phyloP scores from a whole-genome alignment of 2,329 filamentous ascomycete species.

The Colletotrichum sp. region DNA sequence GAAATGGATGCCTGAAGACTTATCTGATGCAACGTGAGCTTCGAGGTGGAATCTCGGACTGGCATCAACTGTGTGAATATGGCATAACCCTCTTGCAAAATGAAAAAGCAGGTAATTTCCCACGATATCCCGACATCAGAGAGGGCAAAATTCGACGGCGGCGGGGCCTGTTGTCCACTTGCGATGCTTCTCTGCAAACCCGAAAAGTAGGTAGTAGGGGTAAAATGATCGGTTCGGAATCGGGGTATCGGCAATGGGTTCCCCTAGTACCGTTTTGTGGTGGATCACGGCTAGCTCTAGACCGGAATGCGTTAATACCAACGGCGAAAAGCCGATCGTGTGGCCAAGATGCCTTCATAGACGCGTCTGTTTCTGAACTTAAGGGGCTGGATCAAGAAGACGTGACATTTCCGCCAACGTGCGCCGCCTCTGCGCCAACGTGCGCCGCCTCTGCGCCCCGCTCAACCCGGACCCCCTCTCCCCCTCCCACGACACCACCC shows the following conservation, averaged over 20 bases:
- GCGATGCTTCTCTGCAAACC: not conserved
- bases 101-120: not conserved
- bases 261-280: not conserved
- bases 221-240: not conserved
- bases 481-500: constrained; percentile 31
- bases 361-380: not conserved
- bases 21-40: not conserved
- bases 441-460: constrained; percentile 50
- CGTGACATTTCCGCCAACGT: constrained; percentile 52
- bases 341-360: not conserved
- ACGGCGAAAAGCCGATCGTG: not conserved
- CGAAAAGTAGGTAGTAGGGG: not conserved
- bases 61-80: not conserved
- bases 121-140: not conserved
- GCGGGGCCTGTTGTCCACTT: not conserved
- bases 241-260: not conserved
- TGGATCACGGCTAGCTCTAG: not conserved
- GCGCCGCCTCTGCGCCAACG: constrained; percentile 56
- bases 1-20: not conserved
- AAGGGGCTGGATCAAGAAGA: not conserved
- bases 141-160: not conserved
- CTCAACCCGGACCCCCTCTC: constrained; percentile 36
- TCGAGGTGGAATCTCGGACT: not conserved
- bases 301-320: not conserved
- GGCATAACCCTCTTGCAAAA: not conserved